A percentile compares a stretch with the other conserved stretches of the same genome.
Conservation (phyloP, 2,329 filamentous ascomycete species). For the Fusarium subtropicale region DNA sequence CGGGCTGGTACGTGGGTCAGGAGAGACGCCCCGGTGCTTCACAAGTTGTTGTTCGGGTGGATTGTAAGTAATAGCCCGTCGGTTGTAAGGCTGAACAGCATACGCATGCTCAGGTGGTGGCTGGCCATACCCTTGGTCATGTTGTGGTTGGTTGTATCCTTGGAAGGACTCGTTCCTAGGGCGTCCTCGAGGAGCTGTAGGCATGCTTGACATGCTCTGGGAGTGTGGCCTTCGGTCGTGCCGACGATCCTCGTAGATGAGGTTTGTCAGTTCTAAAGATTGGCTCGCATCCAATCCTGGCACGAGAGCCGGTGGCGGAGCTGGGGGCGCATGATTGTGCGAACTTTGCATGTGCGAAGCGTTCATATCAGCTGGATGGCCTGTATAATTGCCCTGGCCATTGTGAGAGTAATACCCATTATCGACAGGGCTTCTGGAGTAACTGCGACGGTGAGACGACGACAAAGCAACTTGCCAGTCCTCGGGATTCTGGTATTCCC, state of each 20-base stretch:
- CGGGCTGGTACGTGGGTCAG: slow-evolving; percentile 54
- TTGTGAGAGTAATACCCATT: slow-evolving; percentile 48
- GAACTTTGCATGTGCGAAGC: slow-evolving; percentile 49
- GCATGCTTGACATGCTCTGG: slow-evolving; percentile 54
- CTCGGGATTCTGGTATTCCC: slow-evolving; percentile 40
- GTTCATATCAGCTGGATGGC: slow-evolving; percentile 54
- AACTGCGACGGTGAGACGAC: slow-evolving; percentile 51
- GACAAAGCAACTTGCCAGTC: slow-evolving; percentile 48
- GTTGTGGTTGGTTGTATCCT: slow-evolving; percentile 40
- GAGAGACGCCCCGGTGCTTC: slow-evolving; percentile 51
- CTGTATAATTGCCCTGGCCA: slow-evolving; percentile 49
- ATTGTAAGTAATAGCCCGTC: slow-evolving; percentile 56
- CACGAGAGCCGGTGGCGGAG: slow-evolving; percentile 68
- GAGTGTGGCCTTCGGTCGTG: slow-evolving; percentile 59
- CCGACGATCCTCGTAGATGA: slow-evolving; percentile 67
- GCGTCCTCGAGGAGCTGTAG: slow-evolving; percentile 58
- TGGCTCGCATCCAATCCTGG: slow-evolving; percentile 69
- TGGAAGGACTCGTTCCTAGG: slow-evolving; percentile 44
- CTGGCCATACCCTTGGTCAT: slow-evolving; percentile 43
- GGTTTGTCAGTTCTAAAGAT: slow-evolving; percentile 67
- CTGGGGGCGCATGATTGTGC: slow-evolving; percentile 57
- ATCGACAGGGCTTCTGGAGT: slow-evolving; percentile 50
- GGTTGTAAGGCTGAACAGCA: slow-evolving; percentile 58
- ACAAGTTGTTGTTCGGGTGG: slow-evolving; percentile 46
- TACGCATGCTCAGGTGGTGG: slow-evolving; percentile 48